phyloP scores from a whole-genome alignment of 495 filamentous ascomycete genomes.

The Annulohypoxylon bovei region DNA sequence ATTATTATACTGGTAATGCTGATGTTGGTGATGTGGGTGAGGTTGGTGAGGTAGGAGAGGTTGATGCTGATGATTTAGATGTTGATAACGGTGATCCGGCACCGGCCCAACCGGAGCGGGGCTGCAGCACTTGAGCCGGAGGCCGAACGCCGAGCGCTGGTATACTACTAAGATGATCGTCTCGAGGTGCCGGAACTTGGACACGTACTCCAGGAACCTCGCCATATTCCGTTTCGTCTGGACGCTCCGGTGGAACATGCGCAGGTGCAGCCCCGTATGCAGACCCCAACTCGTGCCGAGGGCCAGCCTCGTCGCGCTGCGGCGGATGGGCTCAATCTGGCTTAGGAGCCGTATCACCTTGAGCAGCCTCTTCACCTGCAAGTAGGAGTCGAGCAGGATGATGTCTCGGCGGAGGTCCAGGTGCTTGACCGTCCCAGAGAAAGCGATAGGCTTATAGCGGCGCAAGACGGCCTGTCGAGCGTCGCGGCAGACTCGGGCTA shows the following conservation, averaged over 20 bases:
- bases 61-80: no score
- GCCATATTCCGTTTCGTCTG: conserved; percentile 61
- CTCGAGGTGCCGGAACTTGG: conserved; percentile 55
- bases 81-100: not conserved
- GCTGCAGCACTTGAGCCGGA: conserved; percentile 48
- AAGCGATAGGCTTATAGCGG: conserved; percentile 58
- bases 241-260: conserved; percentile 53
- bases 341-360: conserved; percentile 59
- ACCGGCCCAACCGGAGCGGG: conserved; percentile 4
- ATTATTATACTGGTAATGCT: not conserved
- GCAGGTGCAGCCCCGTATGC: conserved; percentile 58
- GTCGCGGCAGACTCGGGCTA: conserved; percentile 59
- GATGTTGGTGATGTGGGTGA: not conserved
- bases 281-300: conserved; percentile 60
- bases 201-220: conserved; percentile 54
- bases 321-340: conserved; percentile 57
- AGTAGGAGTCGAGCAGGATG: conserved; percentile 60
- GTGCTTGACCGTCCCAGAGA: conserved; percentile 58
- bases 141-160: conserved; percentile 59
- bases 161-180: conserved; percentile 58
- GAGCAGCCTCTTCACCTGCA: conserved; percentile 59
- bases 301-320: conserved; percentile 54
- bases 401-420: conserved; percentile 59
- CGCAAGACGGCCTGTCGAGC: conserved; percentile 59
- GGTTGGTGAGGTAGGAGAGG: not conserved